Evolutionary conservation across 495 filamentous ascomycete genomes (phyloP).

Genomic region (Cercophora newfieldiana): DNA sequence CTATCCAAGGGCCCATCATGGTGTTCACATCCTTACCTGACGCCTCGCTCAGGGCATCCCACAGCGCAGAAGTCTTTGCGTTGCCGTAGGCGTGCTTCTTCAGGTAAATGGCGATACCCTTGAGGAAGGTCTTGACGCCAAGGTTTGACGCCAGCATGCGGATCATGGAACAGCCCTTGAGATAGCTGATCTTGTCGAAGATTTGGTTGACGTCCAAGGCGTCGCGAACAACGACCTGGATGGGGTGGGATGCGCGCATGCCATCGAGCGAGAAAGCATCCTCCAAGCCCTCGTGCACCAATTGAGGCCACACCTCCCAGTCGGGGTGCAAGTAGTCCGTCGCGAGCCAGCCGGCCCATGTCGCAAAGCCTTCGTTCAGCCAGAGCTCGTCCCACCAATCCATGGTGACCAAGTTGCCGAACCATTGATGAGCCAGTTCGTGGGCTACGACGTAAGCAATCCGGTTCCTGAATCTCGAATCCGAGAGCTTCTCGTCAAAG

Average conservation of each 20-base stretch:
- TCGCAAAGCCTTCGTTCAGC: constrained; percentile 97
- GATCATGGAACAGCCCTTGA: constrained; percentile 93
- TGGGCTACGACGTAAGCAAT: constrained; percentile 95
- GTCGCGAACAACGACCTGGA: constrained; percentile 88
- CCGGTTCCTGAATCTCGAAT: constrained; percentile 81
- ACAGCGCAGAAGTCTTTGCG: constrained; percentile 89
- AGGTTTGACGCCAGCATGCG: constrained; percentile 90
- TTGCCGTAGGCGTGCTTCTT: constrained; percentile 89
- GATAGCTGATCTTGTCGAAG: constrained; percentile 92
- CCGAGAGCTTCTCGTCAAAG: constrained; percentile 88
- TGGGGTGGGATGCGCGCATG: constrained; percentile 87
- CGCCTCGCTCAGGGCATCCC: constrained; percentile 84
- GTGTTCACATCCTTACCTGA: constrained; percentile 83
- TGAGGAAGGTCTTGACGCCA: constrained; percentile 79
- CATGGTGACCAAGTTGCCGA: constrained; percentile 93
- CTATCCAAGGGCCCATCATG: constrained; percentile 93
- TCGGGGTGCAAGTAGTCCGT: constrained; percentile 90
- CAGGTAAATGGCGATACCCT: constrained; percentile 85
- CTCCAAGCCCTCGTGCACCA: constrained; percentile 90
- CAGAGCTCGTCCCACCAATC: constrained; percentile 93
- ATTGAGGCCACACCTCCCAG: constrained; percentile 94
- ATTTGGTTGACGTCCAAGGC: constrained; percentile 94
- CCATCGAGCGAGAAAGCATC: constrained; percentile 86
- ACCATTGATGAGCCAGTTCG: constrained; percentile 98
- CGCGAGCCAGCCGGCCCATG: constrained; percentile 96